A percentile compares a stretch with the other conserved stretches of the same genome.
These are phyloP conservation scores for carrot (Daucus carota) DNA, from an alignment of 129 eudicot genomes.

Conservation along the genomic window DH1_v3.0 NC_030389.2:40648001-40648500, in stretches of 20 bases:
- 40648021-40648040: no score
- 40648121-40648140: no score
- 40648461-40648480: conserved; percentile 67
- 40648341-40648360: conserved; percentile 75
- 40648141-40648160: conserved; percentile 73
- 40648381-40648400: conserved; percentile 89
- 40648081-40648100: no score
- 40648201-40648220: conserved; percentile 90
- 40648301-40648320: conserved; percentile 86
- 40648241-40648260: conserved; percentile 77
- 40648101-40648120: no score
- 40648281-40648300: conserved; percentile 87
- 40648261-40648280: conserved; percentile 96
- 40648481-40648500: conserved; percentile 49
- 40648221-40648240: conserved; percentile 78
- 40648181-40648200: conserved; percentile 88
- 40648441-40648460: conserved; percentile 85
- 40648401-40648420: conserved; percentile 93
- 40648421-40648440: conserved; percentile 98
- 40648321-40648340: conserved; percentile 96
- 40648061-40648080: no score
- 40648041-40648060: no score
- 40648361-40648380: conserved; percentile 87
- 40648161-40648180: conserved; percentile 98
- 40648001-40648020: no score